Conservation (phyloP, 2,329 filamentous ascomycete species). For the Colletotrichum costaricense region DNA sequence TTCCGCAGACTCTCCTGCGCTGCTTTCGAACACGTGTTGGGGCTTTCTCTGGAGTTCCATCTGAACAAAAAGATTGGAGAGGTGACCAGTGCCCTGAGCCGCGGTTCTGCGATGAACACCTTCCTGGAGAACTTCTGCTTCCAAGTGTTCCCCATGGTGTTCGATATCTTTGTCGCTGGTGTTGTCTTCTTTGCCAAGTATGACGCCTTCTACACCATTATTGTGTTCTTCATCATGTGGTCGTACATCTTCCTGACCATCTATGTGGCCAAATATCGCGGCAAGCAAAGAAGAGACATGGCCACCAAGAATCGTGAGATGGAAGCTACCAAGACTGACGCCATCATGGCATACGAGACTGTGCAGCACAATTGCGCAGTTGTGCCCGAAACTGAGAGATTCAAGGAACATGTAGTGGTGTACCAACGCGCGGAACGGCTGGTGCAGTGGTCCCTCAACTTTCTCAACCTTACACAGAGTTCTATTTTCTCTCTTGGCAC, state of each 20-base stretch:
- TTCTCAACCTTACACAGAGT: slow-evolving; percentile 72
- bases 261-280: slow-evolving; percentile 60
- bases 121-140: slow-evolving; percentile 62
- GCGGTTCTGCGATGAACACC: slow-evolving; percentile 59
- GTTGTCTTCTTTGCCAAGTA: slow-evolving; percentile 57
- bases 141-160: slow-evolving; percentile 61
- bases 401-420: slow-evolving; percentile 64
- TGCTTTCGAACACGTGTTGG: slow-evolving; percentile 60
- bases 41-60: slow-evolving; percentile 61
- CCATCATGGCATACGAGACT: slow-evolving; percentile 63
- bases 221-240: slow-evolving; percentile 61
- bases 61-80: slow-evolving; percentile 63
- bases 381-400: slow-evolving; percentile 67
- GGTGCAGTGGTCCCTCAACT: slow-evolving; percentile 66
- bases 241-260: slow-evolving; percentile 62
- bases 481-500: slow-evolving; percentile 72
- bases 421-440: slow-evolving; percentile 69
- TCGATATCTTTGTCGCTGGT: slow-evolving; percentile 61
- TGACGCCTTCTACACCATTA: slow-evolving; percentile 60
- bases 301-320: slow-evolving; percentile 56
- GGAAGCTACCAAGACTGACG: slow-evolving; percentile 54
- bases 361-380: slow-evolving; percentile 75
- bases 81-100: slow-evolving; percentile 60
- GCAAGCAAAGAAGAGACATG: slow-evolving; percentile 57
- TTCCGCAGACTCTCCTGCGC: slow-evolving; percentile 56